Evolutionary conservation across 257 asterid genomes (phyloP).

Genomic region (Solanum gracilifrons): DNA sequence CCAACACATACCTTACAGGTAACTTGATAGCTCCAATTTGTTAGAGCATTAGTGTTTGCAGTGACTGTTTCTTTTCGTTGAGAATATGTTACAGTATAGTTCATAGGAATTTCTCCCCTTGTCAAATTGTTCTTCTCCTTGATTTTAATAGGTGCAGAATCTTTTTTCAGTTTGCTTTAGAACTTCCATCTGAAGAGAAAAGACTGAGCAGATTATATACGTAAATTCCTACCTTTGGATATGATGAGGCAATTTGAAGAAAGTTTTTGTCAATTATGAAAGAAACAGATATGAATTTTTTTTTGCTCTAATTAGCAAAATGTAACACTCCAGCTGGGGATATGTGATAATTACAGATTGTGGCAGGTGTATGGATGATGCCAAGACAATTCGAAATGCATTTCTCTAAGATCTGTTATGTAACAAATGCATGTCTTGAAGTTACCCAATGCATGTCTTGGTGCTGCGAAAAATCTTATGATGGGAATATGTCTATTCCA

Average conservation of each 20-base stretch:
- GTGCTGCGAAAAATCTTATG: neutral
- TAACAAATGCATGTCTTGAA: neutral
- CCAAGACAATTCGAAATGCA: neutral
- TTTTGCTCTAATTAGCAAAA: neutral
- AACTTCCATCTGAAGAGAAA: neutral
- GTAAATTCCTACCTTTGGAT: neutral
- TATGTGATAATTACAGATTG: neutral
- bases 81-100: neutral
- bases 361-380: neutral
- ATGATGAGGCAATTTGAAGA: neutral
- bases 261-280: neutral
- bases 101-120: neutral
- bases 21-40: slow-evolving; percentile 4
- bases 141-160: neutral
- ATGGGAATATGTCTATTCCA: neutral
- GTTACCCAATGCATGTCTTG: neutral
- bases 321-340: neutral
- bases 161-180: neutral
- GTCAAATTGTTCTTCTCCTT: neutral
- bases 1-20: slow-evolving; percentile 97
- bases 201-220: neutral
- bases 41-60: neutral
- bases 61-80: neutral
- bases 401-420: neutral
- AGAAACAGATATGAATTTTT: neutral